Percentiles rank a stretch among this genome's conserved stretches.
Evolutionary conservation across 2,329 filamentous ascomycete genomes (phyloP).

Genomic region (Hymenoscyphus linearis): DNA sequence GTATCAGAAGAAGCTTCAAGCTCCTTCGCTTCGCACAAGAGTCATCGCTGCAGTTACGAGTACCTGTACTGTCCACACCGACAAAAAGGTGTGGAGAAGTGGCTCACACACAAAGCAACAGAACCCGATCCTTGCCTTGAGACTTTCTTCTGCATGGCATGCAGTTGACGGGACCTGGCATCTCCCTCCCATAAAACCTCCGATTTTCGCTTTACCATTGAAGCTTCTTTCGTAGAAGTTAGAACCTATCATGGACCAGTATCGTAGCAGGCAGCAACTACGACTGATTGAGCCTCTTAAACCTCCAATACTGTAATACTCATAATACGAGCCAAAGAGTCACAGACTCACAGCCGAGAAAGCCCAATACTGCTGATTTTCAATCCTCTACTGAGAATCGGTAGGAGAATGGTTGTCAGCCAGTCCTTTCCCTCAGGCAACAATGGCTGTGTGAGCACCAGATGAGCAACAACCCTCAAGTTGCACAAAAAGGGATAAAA

Average conservation of each 20-base stretch:
- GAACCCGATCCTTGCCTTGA: not conserved
- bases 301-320: not conserved
- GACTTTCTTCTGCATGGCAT: not conserved
- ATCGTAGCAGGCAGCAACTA: constrained; percentile 2
- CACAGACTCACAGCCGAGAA: constrained; percentile 16
- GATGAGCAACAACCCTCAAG: not conserved
- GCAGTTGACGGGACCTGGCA: not conserved
- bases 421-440: constrained; percentile 37
- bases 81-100: not conserved
- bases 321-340: constrained; percentile 11
- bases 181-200: not conserved
- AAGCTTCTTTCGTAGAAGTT: not conserved
- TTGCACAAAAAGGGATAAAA: constrained; percentile 1
- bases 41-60: no score
- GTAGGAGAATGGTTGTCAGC: constrained; percentile 6
- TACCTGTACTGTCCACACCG: not conserved
- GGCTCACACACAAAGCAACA: not conserved
- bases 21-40: no score
- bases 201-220: not conserved
- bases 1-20: no score
- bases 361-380: constrained; percentile 9
- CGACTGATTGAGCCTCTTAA: not conserved
- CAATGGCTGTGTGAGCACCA: constrained; percentile 8
- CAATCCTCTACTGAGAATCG: no score
- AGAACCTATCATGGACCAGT: not conserved